phyloP scores from a whole-genome alignment of 352 stramenopile genomes.

The Phytophthora lateralis region DNA sequence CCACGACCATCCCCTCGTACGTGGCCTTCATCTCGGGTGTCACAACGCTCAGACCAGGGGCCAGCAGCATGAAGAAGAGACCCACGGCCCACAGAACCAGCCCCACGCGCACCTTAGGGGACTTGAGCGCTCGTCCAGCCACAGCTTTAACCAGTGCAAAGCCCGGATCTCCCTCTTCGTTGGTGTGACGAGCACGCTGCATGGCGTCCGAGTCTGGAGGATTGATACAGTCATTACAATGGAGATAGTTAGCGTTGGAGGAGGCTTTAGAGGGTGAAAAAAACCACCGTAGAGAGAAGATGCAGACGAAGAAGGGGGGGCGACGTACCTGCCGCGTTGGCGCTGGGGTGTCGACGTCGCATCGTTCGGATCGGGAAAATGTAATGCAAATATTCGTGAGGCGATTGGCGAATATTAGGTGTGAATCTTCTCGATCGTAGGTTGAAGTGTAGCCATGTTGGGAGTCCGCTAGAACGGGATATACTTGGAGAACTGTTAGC shows the following conservation, averaged over 20 bases:
- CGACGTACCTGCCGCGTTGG: conserved; percentile 19
- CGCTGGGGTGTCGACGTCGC: conserved; percentile 37
- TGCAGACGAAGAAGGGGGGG: conserved; percentile 1
- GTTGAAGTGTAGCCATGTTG: too few relatives aligned
- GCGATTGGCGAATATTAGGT: too few relatives aligned
- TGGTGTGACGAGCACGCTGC: conserved; percentile 26
- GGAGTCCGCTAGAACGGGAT: too few relatives aligned
- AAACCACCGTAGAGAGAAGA: conserved; percentile 7
- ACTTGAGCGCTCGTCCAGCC: conserved; percentile 57
- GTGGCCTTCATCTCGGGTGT: conserved; percentile 79
- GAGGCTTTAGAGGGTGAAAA: conserved; percentile 1
- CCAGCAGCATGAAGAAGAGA: conserved; percentile 85
- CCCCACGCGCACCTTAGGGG: conserved; percentile 68
- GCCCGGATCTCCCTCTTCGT: conserved; percentile 43
- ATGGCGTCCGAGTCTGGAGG: conserved; percentile 33
- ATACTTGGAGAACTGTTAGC: too few relatives aligned
- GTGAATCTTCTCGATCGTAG: too few relatives aligned
- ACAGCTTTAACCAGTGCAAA: conserved; percentile 61
- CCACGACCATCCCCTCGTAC: conserved; percentile 79
- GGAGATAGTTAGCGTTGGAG: too few relatives aligned
- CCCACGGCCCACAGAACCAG: conserved; percentile 74
- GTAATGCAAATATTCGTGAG: neutral
- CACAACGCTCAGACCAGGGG: conserved; percentile 57
- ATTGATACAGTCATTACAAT: conserved; percentile 15
- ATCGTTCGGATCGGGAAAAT: conserved; percentile 16